These are phyloP conservation scores for Babesia gibsoni DNA, from an alignment of 169 alveolate species.

Conservation along the genomic window DNA sequence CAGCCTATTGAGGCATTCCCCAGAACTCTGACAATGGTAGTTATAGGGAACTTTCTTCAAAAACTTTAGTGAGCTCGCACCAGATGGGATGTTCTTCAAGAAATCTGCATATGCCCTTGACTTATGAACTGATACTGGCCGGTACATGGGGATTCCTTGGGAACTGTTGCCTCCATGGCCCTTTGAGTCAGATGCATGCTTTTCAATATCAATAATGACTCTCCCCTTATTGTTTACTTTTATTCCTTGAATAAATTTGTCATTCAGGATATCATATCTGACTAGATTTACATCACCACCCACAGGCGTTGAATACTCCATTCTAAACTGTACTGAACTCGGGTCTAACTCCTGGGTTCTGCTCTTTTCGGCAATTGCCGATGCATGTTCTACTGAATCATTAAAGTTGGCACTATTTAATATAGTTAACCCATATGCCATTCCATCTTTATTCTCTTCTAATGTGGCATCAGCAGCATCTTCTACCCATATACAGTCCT, in stretches of 20 bases:
- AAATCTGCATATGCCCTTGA: neutral
- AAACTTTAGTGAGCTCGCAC: conserved; percentile 9
- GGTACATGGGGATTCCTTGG: conserved; percentile 35
- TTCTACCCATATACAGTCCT: conserved; percentile 41
- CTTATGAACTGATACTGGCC: conserved; percentile 27
- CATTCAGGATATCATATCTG: conserved; percentile 43
- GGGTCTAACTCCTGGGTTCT: conserved; percentile 33
- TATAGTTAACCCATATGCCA: conserved; percentile 2
- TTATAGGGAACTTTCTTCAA: conserved; percentile 51
- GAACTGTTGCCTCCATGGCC: neutral
- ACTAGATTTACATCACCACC: conserved; percentile 37
- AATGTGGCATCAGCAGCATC: conserved; percentile 52
- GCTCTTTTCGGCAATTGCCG: neutral
- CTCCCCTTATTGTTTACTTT: conserved; percentile 56
- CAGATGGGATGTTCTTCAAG: conserved; percentile 1
- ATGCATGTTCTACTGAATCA: neutral
- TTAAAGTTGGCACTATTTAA: neutral
- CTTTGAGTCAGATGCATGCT: neutral
- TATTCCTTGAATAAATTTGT: conserved; percentile 33
- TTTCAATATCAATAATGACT: conserved; percentile 43
- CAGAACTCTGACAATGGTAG: conserved; percentile 63
- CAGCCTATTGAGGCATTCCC: neutral
- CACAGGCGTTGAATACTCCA: conserved; percentile 47
- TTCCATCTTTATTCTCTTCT: conserved; percentile 8
- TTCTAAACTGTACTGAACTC: conserved; percentile 33